Evolutionary conservation across 1,284 basidiomycete species (phyloP).

Genomic region (Cutaneotrichosporon mucoides): DNA sequence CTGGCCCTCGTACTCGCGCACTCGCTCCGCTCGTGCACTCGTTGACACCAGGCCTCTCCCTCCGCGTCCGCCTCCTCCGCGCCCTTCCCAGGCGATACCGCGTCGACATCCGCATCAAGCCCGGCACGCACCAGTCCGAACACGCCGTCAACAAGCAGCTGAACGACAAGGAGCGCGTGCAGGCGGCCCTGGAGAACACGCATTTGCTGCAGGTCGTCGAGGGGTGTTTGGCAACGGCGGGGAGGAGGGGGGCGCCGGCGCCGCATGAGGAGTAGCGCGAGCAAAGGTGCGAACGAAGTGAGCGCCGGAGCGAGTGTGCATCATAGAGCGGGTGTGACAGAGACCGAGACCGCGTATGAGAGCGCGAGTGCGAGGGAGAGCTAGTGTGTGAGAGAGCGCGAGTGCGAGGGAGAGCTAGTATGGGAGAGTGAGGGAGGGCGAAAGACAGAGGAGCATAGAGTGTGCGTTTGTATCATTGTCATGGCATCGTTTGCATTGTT

Average conservation of each 20-base stretch:
- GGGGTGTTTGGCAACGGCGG: conserved; percentile 66
- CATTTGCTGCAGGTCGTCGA: conserved; percentile 84
- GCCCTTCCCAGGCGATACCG: conserved; percentile 90
- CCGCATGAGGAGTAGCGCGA: neutral
- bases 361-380: too few relatives aligned
- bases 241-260: conserved; percentile 41
- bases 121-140: conserved; percentile 94
- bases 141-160: conserved; percentile 96
- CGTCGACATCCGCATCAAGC: conserved; percentile 87
- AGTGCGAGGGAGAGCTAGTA: too few relatives aligned
- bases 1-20: too few relatives aligned
- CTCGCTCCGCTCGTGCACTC: neutral
- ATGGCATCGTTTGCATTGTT: too few relatives aligned
- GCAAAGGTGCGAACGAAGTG: too few relatives aligned
- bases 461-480: too few relatives aligned
- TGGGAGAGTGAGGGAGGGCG: too few relatives aligned
- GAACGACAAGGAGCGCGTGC: conserved; percentile 97
- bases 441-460: too few relatives aligned
- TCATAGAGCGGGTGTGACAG: too few relatives aligned
- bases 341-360: too few relatives aligned
- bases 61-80: conserved; percentile 84
- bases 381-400: too few relatives aligned
- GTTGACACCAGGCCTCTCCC: conserved; percentile 71
- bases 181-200: conserved; percentile 90
- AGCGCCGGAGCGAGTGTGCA: too few relatives aligned